Conservation (phyloP, 495 filamentous ascomycete genomes). For the Lentithecium fluviatile region DNA sequence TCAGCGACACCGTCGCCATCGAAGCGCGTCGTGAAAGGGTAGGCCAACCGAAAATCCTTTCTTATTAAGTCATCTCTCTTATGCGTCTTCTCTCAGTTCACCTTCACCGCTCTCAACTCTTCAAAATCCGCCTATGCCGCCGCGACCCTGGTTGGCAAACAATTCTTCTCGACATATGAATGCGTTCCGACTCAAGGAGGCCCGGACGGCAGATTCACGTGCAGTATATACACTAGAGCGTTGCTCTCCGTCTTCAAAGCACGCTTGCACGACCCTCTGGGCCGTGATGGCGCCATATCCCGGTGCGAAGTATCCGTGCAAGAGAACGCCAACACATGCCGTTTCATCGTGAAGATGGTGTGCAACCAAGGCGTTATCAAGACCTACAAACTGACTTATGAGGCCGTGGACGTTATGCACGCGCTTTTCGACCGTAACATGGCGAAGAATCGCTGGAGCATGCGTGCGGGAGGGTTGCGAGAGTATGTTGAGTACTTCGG, state of each 20-base stretch:
- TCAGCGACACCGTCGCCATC: conserved; percentile 83
- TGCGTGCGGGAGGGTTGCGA: conserved; percentile 69
- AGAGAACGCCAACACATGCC: conserved; percentile 72
- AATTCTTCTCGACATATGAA: conserved; percentile 81
- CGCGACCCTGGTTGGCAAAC: conserved; percentile 66
- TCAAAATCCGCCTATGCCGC: conserved; percentile 90
- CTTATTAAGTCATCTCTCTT: conserved; percentile 12
- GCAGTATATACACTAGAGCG: conserved; percentile 73
- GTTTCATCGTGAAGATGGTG: conserved; percentile 76
- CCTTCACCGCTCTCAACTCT: conserved; percentile 81
- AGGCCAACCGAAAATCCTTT: conserved; percentile 20
- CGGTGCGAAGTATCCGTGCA: conserved; percentile 81
- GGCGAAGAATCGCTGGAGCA: conserved; percentile 74
- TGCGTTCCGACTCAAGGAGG: conserved; percentile 50
- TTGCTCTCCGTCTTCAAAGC: conserved; percentile 74
- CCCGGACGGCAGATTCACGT: conserved; percentile 62
- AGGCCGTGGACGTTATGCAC: conserved; percentile 75
- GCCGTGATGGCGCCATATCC: conserved; percentile 78
- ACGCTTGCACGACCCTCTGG: conserved; percentile 56
- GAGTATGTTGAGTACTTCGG: conserved; percentile 92
- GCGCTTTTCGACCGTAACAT: conserved; percentile 75
- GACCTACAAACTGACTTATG: conserved; percentile 88
- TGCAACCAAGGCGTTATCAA: conserved; percentile 92
- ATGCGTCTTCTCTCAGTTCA: conserved; percentile 56
- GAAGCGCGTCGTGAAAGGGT: conserved; percentile 78